Evolutionary conservation across 2,329 filamentous ascomycete genomes (phyloP).

Genomic region (Diaporthe helianthi): DNA sequence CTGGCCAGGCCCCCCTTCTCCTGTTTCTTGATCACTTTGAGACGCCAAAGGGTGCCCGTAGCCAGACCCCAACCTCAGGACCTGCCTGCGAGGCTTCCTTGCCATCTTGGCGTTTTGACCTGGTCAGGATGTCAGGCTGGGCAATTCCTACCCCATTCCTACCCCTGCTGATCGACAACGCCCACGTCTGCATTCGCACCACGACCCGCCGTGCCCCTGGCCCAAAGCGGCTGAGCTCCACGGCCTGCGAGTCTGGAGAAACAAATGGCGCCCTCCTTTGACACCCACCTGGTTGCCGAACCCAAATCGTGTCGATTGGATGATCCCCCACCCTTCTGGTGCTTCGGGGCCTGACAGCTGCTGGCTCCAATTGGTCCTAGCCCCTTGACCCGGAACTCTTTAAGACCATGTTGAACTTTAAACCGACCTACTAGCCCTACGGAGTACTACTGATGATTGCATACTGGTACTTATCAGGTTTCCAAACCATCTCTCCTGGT

Average conservation of each 20-base stretch:
- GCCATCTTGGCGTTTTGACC: slow-evolving; percentile 24
- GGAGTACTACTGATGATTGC: too few relatives aligned
- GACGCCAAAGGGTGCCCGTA: slow-evolving; percentile 18
- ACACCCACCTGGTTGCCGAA: background rate
- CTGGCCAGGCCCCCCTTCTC: slow-evolving; percentile 4
- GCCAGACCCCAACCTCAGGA: slow-evolving; percentile 2
- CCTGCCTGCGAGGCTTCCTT: slow-evolving; percentile 4
- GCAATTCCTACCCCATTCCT: slow-evolving; percentile 7
- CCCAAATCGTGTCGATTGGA: background rate
- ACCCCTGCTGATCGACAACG: slow-evolving; percentile 1
- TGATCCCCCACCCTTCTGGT: slow-evolving; percentile 1
- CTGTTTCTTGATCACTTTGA: slow-evolving; percentile 14
- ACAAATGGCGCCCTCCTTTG: background rate
- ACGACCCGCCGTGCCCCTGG: background rate
- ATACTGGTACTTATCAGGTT: background rate
- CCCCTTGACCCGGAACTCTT: background rate
- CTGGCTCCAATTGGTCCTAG: background rate
- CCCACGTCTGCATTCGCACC: slow-evolving; percentile 3
- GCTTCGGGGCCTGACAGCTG: background rate
- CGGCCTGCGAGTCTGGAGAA: background rate
- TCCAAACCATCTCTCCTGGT: background rate
- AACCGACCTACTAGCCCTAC: background rate
- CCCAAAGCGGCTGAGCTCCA: slow-evolving; percentile 13
- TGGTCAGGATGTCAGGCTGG: slow-evolving; percentile 17
- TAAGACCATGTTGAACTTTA: background rate